Evolutionary conservation across 2,329 filamentous ascomycete species (phyloP).

Genomic region (Coniochaeta hoffmannii): DNA sequence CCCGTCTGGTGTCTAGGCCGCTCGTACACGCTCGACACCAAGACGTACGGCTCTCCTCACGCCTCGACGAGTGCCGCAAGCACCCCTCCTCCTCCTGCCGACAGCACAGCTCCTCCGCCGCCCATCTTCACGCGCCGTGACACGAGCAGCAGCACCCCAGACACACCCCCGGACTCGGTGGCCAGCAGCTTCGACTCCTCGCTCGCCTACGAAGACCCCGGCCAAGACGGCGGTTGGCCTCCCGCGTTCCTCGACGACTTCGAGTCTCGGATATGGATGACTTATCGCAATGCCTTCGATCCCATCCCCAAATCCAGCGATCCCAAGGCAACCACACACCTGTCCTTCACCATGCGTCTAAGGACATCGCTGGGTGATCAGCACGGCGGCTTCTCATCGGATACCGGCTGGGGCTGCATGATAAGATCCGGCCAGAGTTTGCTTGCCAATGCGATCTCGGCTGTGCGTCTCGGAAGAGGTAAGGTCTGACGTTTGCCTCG

Average conservation of each 20-base stretch:
- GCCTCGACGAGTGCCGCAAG: constrained; percentile 6
- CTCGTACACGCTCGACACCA: constrained; percentile 36
- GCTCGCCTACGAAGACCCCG: constrained; percentile 38
- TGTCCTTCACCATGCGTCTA: constrained; percentile 80
- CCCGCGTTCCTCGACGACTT: constrained; percentile 82
- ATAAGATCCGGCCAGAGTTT: constrained; percentile 93
- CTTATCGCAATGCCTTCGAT: constrained; percentile 82
- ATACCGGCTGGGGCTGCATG: constrained; percentile 98
- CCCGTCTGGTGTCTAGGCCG: constrained; percentile 77
- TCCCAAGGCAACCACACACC: constrained; percentile 58
- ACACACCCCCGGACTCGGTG: constrained; percentile 40
- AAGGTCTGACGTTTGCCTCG: constrained; percentile 16
- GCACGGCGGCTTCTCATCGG: constrained; percentile 78
- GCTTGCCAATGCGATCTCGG: constrained; percentile 74
- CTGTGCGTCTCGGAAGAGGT: constrained; percentile 74
- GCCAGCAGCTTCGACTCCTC: constrained; percentile 46
- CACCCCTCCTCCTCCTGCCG: constrained; percentile 11
- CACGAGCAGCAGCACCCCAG: constrained; percentile 20
- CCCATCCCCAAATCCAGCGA: constrained; percentile 74
- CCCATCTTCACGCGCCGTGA: constrained; percentile 3
- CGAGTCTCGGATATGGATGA: constrained; percentile 92
- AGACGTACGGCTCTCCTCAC: constrained; percentile 12
- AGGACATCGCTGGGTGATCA: constrained; percentile 74
- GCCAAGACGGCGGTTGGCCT: constrained; percentile 64
- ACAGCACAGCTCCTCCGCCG: constrained; percentile 9